Evolutionary conservation across 2,329 filamentous ascomycete genomes (phyloP).

Genomic region (Cladophialophora bantiana): DNA sequence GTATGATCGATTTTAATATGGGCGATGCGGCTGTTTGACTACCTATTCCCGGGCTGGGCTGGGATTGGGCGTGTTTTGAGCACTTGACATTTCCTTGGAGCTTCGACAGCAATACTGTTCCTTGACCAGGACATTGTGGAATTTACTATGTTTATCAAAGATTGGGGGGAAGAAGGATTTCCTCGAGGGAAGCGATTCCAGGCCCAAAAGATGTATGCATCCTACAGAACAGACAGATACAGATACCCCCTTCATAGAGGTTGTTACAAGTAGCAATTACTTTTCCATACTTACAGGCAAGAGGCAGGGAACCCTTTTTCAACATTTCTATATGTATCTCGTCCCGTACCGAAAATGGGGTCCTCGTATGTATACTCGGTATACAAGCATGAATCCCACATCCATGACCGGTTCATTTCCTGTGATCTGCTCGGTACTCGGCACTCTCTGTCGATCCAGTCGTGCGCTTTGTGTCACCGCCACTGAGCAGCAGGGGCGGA

Average conservation of each 20-base stretch:
- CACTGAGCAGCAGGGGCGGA: not conserved
- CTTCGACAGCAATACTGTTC: slow-evolving; percentile 17
- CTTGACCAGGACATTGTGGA: not conserved
- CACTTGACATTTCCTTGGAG: slow-evolving; percentile 13
- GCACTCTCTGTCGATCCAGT: not conserved
- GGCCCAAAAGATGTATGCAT: slow-evolving; percentile 6
- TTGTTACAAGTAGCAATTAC: not conserved
- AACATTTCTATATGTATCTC: no score
- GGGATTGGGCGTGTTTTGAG: slow-evolving; percentile 5
- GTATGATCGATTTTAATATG: slow-evolving; percentile 23
- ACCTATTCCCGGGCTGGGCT: slow-evolving; percentile 2
- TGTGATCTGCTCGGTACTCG: not conserved
- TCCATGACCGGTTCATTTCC: no score
- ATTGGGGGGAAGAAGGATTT: slow-evolving; percentile 2
- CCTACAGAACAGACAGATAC: slow-evolving; percentile 5
- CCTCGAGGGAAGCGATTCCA: slow-evolving; percentile 5
- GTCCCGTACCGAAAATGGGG: no score
- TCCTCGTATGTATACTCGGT: no score
- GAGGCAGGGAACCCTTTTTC: not conserved
- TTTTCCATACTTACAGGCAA: not conserved
- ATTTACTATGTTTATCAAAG: slow-evolving; percentile 14
- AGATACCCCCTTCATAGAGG: slow-evolving; percentile 7
- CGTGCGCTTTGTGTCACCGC: not conserved
- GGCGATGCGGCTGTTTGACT: slow-evolving; percentile 11
- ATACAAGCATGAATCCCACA: no score